Evolutionary conservation across 2,329 filamentous ascomycete species (phyloP).

Genomic region (Penicillium sp.): DNA sequence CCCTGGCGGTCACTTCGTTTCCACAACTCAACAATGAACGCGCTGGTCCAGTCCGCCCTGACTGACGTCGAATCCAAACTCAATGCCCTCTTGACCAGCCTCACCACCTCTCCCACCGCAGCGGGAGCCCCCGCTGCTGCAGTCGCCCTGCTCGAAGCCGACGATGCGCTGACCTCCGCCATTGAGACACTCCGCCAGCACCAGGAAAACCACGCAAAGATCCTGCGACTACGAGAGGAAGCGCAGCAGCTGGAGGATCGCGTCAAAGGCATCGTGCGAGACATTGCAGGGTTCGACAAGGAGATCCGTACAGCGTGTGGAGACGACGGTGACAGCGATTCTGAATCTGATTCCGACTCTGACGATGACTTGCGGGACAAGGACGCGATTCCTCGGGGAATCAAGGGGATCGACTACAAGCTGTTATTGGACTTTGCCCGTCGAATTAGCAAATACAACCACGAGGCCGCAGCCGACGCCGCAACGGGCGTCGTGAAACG

Average conservation of each 20-base stretch:
- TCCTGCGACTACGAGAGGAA: constrained; percentile 44
- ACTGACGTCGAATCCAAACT: constrained; percentile 46
- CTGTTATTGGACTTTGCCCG: constrained; percentile 48
- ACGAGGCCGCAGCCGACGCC: constrained; percentile 47
- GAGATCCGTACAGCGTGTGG: constrained; percentile 40
- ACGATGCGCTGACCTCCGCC: constrained; percentile 44
- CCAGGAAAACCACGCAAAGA: constrained; percentile 47
- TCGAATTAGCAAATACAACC: constrained; percentile 51
- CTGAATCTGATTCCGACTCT: constrained; percentile 28
- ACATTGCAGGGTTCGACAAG: constrained; percentile 42
- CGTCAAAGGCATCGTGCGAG: constrained; percentile 45
- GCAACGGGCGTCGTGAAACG: constrained; percentile 30
- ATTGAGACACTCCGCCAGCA: constrained; percentile 46
- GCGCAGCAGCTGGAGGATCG: constrained; percentile 42
- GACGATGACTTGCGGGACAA: constrained; percentile 14
- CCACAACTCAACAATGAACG: constrained; percentile 38
- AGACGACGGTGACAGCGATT: constrained; percentile 35
- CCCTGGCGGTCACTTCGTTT: not conserved
- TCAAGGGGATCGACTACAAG: constrained; percentile 46
- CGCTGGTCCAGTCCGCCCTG: constrained; percentile 41
- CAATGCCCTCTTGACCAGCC: constrained; percentile 42
- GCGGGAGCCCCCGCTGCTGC: constrained; percentile 45
- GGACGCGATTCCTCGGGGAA: constrained; percentile 15
- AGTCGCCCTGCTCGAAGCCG: constrained; percentile 42
- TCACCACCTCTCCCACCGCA: constrained; percentile 48